Evolutionary conservation across 371 early-diverging fungal genomes (phyloP).

Genomic region (Capniomyces stellatus): DNA sequence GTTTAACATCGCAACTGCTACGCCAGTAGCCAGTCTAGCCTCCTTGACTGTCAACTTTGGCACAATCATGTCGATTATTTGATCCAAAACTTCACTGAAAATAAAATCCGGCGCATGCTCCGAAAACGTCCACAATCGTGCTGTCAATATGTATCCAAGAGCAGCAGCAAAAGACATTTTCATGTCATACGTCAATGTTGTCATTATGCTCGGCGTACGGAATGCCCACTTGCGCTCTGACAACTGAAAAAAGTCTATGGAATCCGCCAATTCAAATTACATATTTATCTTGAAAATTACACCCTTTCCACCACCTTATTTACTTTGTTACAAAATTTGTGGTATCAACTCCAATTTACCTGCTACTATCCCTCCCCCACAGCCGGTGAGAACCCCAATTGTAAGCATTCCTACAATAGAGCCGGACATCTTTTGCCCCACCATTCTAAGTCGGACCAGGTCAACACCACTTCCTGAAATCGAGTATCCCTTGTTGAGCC

Average conservation of each 20-base stretch:
- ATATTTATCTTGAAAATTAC: background rate
- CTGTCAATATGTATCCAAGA: slow-evolving; percentile 19
- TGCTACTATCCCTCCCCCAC: slow-evolving; percentile 26
- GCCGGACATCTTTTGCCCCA: slow-evolving; percentile 17
- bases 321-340: too few relatives aligned
- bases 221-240: slow-evolving; percentile 12
- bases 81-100: slow-evolving; percentile 12
- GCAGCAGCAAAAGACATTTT: slow-evolving; percentile 20
- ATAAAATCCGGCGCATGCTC: slow-evolving; percentile 21
- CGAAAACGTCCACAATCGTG: slow-evolving; percentile 22
- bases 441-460: slow-evolving; percentile 17
- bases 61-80: slow-evolving; percentile 8
- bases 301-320: too few relatives aligned
- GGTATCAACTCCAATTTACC: too few relatives aligned
- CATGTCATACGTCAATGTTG: slow-evolving; percentile 9
- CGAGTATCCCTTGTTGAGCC: slow-evolving; percentile 23
- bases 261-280: background rate
- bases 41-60: slow-evolving; percentile 17
- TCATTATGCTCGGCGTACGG: slow-evolving; percentile 19
- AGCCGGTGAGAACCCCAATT: slow-evolving; percentile 22
- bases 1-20: background rate
- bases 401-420: slow-evolving; percentile 23
- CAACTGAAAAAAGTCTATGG: slow-evolving; percentile 18
- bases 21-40: slow-evolving; percentile 14
- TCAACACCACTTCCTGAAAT: slow-evolving; percentile 25